phyloP scores from a whole-genome alignment of 208 protist genomes.

The Tritrichomonas musculus region DNA sequence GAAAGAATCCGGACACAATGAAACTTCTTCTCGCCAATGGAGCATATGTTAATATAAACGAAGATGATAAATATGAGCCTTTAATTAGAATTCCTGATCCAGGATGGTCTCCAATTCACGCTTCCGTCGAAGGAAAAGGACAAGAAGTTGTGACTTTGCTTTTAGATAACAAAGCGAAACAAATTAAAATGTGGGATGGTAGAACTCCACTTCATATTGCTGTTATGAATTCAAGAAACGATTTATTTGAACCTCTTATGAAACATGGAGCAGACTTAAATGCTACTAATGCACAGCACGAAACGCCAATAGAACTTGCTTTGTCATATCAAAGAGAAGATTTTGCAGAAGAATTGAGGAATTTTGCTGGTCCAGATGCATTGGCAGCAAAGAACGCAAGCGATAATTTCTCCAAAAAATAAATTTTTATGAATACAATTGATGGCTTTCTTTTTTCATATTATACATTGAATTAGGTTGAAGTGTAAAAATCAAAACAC shows the following conservation, averaged over 20 bases:
- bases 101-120: background rate
- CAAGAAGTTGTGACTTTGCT: background rate
- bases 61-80: background rate
- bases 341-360: background rate
- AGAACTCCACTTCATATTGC: conserved; percentile 14
- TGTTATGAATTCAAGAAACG: background rate
- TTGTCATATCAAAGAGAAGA: background rate
- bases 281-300: background rate
- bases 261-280: background rate
- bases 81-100: background rate
- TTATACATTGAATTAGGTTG: too few relatives aligned
- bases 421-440: too few relatives aligned
- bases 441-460: too few relatives aligned
- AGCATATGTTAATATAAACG: background rate
- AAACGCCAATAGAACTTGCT: background rate
- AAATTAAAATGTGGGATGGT: conserved; percentile 25
- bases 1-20: background rate
- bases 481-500: too few relatives aligned
- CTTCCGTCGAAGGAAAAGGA: background rate
- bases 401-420: too few relatives aligned
- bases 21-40: background rate
- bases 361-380: background rate
- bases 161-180: background rate
- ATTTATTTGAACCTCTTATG: background rate
- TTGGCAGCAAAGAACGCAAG: background rate